phyloP scores from a whole-genome alignment of 2,329 filamentous ascomycete genomes.

The Zymoseptoria tritici region DNA sequence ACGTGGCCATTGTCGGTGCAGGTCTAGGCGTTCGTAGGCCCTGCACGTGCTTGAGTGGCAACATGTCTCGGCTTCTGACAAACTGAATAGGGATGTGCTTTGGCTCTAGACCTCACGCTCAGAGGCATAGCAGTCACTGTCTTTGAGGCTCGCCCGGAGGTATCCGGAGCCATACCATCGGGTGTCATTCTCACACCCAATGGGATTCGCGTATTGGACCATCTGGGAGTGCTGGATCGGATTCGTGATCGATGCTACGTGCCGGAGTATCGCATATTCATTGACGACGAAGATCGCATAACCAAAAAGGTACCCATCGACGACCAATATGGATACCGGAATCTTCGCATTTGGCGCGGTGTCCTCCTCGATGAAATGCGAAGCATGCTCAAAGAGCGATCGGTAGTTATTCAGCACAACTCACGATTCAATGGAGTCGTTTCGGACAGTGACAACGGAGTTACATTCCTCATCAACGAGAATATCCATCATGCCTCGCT shows the following conservation, averaged over 20 bases:
- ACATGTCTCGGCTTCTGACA: background rate
- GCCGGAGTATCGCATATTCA: conserved; percentile 47
- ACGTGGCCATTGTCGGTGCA: conserved; percentile 16
- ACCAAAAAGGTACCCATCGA: conserved; percentile 17
- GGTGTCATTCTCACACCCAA: conserved; percentile 53
- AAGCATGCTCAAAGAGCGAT: conserved; percentile 33
- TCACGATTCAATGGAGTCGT: conserved; percentile 42
- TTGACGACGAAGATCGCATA: conserved; percentile 26
- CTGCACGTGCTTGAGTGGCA: background rate
- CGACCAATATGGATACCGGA: conserved; percentile 42
- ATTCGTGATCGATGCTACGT: conserved; percentile 42
- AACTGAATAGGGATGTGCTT: conserved; percentile 16
- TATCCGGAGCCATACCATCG: conserved; percentile 9
- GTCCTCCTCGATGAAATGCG: conserved; percentile 46
- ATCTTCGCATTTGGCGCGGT: conserved; percentile 42
- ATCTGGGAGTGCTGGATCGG: conserved; percentile 42
- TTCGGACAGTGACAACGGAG: conserved; percentile 4
- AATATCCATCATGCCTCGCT: conserved; percentile 10
- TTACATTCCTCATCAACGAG: conserved; percentile 16
- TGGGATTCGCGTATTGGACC: conserved; percentile 48
- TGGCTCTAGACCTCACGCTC: conserved; percentile 16
- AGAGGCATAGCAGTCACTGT: conserved; percentile 15
- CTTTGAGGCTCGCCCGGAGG: conserved; percentile 16
- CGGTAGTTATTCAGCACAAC: conserved; percentile 41
- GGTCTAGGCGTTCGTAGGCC: conserved; percentile 10